A percentile compares a stretch with the other conserved stretches of the same genome.
phyloP scores from a whole-genome alignment of 1,284 basidiomycete species.

The Ustilago xerochloae region DNA sequence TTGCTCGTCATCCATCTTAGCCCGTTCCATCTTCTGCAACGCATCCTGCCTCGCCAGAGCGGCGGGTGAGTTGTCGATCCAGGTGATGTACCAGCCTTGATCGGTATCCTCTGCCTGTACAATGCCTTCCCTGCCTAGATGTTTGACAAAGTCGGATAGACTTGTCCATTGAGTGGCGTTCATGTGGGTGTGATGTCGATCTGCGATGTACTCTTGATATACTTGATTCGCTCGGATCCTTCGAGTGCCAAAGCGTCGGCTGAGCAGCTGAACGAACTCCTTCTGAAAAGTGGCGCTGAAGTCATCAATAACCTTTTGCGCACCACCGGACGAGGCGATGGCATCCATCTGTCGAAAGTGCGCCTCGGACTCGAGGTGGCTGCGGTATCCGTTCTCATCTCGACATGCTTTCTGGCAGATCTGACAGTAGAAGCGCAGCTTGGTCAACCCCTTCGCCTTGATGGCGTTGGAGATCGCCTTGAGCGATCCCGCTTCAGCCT shows the following conservation, averaged over 20 bases:
- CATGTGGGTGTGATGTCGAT: slow-evolving; percentile 96
- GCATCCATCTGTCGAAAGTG: slow-evolving; percentile 96
- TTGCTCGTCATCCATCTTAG: slow-evolving; percentile 91
- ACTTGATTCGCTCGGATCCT: slow-evolving; percentile 81
- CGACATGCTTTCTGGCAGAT: slow-evolving; percentile 66
- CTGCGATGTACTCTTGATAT: slow-evolving; percentile 97
- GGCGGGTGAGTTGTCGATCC: slow-evolving; percentile 95
- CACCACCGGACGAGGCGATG: slow-evolving; percentile 72
- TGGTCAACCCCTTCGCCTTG: slow-evolving; percentile 66
- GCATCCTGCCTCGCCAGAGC: slow-evolving; percentile 88
- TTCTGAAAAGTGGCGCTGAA: slow-evolving; percentile 90
- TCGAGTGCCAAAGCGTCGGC: slow-evolving; percentile 71
- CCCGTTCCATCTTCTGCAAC: slow-evolving; percentile 93
- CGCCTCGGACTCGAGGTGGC: slow-evolving; percentile 82
- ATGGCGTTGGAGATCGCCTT: slow-evolving; percentile 66
- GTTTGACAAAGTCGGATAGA: slow-evolving; percentile 90
- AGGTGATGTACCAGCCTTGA: slow-evolving; percentile 95
- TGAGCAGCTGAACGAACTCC: slow-evolving; percentile 89
- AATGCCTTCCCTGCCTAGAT: slow-evolving; percentile 87
- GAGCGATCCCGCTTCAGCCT: slow-evolving; percentile 41
- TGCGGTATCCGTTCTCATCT: slow-evolving; percentile 66
- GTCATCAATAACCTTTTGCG: slow-evolving; percentile 87
- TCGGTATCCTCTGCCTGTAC: slow-evolving; percentile 96
- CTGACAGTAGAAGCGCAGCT: slow-evolving; percentile 68
- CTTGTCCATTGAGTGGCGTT: slow-evolving; percentile 98